phyloP scores from a whole-genome alignment of 2,329 filamentous ascomycete genomes.

The Achaetomium macrosporum region DNA sequence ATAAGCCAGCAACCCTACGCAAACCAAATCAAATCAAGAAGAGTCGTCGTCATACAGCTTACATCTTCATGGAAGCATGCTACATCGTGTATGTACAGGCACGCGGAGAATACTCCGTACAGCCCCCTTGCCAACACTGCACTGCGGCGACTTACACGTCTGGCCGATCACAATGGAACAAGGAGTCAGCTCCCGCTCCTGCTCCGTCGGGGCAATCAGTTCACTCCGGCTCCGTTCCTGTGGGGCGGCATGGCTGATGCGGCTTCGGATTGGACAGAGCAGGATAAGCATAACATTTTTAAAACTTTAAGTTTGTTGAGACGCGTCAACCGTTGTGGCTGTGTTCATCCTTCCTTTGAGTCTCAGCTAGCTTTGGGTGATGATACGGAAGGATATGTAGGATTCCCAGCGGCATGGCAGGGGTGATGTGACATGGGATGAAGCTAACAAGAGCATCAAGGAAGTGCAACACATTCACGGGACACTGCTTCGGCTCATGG shows the following conservation, averaged over 20 bases:
- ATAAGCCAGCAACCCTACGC: no score
- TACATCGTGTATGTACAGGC: neutral
- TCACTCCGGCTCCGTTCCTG: conserved; percentile 21
- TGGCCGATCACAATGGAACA: neutral
- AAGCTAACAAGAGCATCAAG: no score
- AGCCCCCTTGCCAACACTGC: neutral
- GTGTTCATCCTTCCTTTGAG: no score
- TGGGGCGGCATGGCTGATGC: neutral
- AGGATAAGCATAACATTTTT: neutral
- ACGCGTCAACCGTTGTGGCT: no score
- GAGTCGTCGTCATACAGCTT: no score
- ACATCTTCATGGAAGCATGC: neutral
- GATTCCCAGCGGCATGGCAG: no score
- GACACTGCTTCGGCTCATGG: neutral
- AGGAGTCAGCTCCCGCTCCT: neutral
- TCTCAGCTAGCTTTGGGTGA: no score
- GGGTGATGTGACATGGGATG: no score
- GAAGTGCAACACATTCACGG: no score
- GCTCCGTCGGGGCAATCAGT: conserved; percentile 10
- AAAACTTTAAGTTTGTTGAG: no score
- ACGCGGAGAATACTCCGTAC: neutral
- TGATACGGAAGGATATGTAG: no score
- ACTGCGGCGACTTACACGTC: conserved; percentile 8
- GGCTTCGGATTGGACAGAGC: neutral
- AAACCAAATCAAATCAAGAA: no score